Evolutionary conservation across 306 rosid species (phyloP).

Genomic region (Pterocarpus macrocarpus): DNA sequence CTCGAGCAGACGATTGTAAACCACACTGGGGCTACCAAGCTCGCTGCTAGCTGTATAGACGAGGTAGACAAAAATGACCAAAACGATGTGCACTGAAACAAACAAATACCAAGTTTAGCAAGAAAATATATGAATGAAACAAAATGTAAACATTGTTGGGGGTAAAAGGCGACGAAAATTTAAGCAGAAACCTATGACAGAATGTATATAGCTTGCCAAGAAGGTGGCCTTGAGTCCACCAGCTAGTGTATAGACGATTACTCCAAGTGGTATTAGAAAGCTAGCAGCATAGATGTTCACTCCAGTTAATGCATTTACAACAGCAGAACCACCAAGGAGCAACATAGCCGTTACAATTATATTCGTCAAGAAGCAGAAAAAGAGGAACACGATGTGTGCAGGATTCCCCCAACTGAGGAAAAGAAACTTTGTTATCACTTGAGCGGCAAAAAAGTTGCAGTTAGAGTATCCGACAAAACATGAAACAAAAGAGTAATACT

Average conservation of each 20-base stretch:
- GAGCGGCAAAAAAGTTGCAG: slow-evolving; percentile 16
- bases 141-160: neutral
- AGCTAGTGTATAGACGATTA: slow-evolving; percentile 86
- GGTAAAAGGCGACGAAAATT: neutral
- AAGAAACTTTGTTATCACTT: slow-evolving; percentile 36
- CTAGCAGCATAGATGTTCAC: slow-evolving; percentile 95
- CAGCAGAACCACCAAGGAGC: slow-evolving; percentile 97
- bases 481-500: neutral
- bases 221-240: slow-evolving; percentile 98
- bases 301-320: slow-evolving; percentile 91
- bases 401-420: slow-evolving; percentile 84
- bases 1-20: slow-evolving; percentile 71
- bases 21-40: slow-evolving; percentile 83
- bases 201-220: slow-evolving; percentile 97
- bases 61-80: slow-evolving; percentile 88
- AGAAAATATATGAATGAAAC: neutral
- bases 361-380: slow-evolving; percentile 89
- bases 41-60: slow-evolving; percentile 81
- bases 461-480: slow-evolving; percentile 3
- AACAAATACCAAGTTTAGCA: slow-evolving; percentile 34
- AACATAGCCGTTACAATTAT: slow-evolving; percentile 93
- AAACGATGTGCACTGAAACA: slow-evolving; percentile 78
- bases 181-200: slow-evolving; percentile 75
- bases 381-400: slow-evolving; percentile 83
- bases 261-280: slow-evolving; percentile 95